Conservation (phyloP, 306 rosid genomes). For the Vachellia pachyceras region DNA sequence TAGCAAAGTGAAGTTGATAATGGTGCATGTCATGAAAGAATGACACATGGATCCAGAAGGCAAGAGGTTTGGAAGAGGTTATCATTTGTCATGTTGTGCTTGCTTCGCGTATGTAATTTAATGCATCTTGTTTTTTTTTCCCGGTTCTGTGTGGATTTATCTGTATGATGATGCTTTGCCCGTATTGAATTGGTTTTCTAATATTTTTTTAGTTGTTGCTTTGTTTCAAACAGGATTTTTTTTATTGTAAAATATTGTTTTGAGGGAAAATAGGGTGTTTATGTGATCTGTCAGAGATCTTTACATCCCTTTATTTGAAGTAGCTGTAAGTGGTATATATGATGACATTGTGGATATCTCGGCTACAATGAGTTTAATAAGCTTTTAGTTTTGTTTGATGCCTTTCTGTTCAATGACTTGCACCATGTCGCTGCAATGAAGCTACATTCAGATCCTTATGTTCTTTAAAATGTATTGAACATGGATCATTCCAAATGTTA, state of each 20-base stretch:
- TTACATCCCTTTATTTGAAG: too few species aligned
- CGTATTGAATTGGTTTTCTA: background rate
- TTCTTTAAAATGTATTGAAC: too few species aligned
- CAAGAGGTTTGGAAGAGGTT: constrained; percentile 90
- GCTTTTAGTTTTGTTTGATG: background rate
- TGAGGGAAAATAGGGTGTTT: background rate
- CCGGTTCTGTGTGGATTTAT: background rate
- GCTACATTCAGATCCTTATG: background rate
- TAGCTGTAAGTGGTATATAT: background rate
- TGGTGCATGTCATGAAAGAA: constrained; percentile 46
- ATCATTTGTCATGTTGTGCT: constrained; percentile 22
- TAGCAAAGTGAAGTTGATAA: constrained; percentile 54
- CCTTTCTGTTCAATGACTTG: background rate
- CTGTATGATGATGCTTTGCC: background rate
- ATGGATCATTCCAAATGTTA: too few species aligned
- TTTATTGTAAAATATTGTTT: too few species aligned
- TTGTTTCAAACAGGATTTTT: too few species aligned
- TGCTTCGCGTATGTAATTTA: background rate
- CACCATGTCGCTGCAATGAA: background rate
- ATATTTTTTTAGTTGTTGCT: background rate
- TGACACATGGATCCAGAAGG: constrained; percentile 82
- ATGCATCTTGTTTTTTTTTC: background rate
- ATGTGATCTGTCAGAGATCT: background rate
- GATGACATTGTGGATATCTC: background rate
- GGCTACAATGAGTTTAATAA: background rate